These are phyloP conservation scores for Tolypocladium ovalisporum DNA, from an alignment of 2,329 filamentous ascomycete genomes.

Conservation along the genomic window DNA sequence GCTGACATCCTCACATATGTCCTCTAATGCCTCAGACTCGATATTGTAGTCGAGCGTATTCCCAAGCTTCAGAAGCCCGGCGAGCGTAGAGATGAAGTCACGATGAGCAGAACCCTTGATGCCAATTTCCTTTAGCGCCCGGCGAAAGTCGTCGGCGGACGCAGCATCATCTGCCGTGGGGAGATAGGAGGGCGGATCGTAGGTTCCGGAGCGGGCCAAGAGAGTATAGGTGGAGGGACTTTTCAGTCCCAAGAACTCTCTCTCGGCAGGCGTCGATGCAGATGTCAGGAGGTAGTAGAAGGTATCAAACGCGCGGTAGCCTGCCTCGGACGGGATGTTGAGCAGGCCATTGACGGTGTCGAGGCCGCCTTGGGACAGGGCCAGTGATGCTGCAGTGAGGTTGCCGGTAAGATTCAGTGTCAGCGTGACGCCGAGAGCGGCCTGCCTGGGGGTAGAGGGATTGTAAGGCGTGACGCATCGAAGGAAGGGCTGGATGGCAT, in stretches of 20 bases:
- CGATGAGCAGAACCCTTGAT: constrained; percentile 80
- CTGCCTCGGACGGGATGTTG: constrained; percentile 65
- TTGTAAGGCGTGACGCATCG: constrained; percentile 82
- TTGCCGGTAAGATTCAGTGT: constrained; percentile 73
- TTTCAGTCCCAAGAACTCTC: constrained; percentile 78
- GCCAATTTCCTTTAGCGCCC: constrained; percentile 79
- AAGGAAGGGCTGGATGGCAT: constrained; percentile 76
- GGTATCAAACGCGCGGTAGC: constrained; percentile 89
- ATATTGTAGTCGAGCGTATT: constrained; percentile 79
- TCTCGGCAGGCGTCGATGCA: constrained; percentile 78
- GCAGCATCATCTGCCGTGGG: constrained; percentile 89
- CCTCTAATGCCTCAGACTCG: constrained; percentile 74
- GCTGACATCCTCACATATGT: constrained; percentile 82
- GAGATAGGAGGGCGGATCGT: constrained; percentile 75
- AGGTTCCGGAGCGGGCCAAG: constrained; percentile 74
- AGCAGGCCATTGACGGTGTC: constrained; percentile 74
- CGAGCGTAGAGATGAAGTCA: constrained; percentile 74
- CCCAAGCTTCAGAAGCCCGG: constrained; percentile 81
- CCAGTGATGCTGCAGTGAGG: constrained; percentile 62
- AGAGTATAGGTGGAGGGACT: constrained; percentile 66
- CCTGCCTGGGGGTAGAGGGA: constrained; percentile 71
- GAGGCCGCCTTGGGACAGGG: constrained; percentile 78
- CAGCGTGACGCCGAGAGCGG: constrained; percentile 69
- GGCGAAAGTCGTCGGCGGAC: constrained; percentile 83
- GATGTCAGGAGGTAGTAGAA: constrained; percentile 95